Evolutionary conservation across 345 rosid species (phyloP).

Genomic region (Rhodamnia argentea): DNA sequence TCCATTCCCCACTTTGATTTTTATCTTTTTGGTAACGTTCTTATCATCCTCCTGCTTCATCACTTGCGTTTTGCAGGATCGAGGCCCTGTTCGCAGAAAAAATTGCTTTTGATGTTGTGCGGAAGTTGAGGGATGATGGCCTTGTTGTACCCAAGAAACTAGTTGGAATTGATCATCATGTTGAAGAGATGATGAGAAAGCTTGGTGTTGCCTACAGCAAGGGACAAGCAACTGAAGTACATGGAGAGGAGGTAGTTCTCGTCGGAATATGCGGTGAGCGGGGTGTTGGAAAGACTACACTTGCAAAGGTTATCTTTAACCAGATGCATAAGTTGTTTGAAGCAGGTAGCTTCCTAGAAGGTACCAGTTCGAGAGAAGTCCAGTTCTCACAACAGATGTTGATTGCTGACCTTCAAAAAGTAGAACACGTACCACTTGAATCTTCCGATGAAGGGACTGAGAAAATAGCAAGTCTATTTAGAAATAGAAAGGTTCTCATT

Average conservation of each 20-base stretch:
- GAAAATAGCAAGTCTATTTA: background rate
- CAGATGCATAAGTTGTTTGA: too few species aligned
- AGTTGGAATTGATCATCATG: background rate
- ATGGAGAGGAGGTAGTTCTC: background rate
- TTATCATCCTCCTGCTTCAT: too few species aligned
- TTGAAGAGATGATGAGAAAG: background rate
- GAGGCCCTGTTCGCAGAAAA: too few species aligned
- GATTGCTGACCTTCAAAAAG: background rate
- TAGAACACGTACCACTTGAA: background rate
- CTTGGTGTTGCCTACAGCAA: background rate
- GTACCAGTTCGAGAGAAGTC: background rate
- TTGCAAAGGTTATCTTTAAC: background rate
- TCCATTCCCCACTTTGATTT: too few species aligned
- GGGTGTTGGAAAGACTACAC: background rate
- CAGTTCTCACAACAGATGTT: fast-evolving
- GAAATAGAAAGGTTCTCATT: too few species aligned
- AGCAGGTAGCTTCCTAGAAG: background rate
- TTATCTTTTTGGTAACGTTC: too few species aligned
- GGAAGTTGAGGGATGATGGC: background rate
- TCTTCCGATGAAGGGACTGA: background rate
- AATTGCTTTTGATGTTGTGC: too few species aligned
- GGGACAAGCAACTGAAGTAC: background rate
- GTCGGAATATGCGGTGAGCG: background rate
- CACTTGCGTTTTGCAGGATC: too few species aligned
- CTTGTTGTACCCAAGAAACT: fast-evolving